Percentiles rank a stretch among this genome's conserved stretches.
Conservation (phyloP, 768 basidiomycete species). For the Gelatoporia subvermispora region DNA sequence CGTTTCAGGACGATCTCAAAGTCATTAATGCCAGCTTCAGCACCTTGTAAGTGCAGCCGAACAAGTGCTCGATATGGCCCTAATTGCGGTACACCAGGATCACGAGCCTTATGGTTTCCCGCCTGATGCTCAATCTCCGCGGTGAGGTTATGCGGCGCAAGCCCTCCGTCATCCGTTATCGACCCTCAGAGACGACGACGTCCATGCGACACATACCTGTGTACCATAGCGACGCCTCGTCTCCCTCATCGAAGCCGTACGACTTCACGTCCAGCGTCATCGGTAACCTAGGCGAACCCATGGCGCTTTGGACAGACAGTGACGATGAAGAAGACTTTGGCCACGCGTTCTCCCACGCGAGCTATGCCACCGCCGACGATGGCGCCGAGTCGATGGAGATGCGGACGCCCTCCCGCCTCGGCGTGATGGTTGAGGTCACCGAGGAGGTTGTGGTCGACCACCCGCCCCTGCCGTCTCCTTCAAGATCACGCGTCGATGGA, state of each 20-base stretch:
- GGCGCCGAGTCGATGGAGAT: constrained; percentile 2
- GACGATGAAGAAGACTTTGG: constrained; percentile 50
- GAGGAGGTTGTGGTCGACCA: constrained; percentile 4
- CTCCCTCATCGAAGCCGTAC: not conserved
- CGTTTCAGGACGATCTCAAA: constrained; percentile 18
- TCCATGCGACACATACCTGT: constrained; percentile 5
- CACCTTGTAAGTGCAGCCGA: constrained; percentile 13
- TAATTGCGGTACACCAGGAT: constrained; percentile 3
- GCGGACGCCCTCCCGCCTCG: constrained; percentile 2
- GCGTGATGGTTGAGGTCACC: constrained; percentile 2
- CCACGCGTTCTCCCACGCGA: not conserved
- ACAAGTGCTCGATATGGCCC: not conserved
- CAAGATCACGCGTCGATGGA: not conserved
- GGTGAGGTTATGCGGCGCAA: constrained; percentile 9
- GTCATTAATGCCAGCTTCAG: constrained; percentile 25
- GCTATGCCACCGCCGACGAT: not conserved
- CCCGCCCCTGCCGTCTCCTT: not conserved
- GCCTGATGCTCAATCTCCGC: constrained; percentile 19
- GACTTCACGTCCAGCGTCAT: constrained; percentile 12
- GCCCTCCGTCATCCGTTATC: constrained; percentile 4
- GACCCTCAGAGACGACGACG: not conserved
- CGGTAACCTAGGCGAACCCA: constrained; percentile 17
- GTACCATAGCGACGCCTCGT: not conserved
- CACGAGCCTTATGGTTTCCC: constrained; percentile 19
- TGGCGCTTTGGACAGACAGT: constrained; percentile 42